Percentiles rank a stretch among this genome's conserved stretches.
These are phyloP conservation scores for Emericellopsis terricola DNA, from an alignment of 495 filamentous ascomycete genomes.

Conservation along the genomic window DNA sequence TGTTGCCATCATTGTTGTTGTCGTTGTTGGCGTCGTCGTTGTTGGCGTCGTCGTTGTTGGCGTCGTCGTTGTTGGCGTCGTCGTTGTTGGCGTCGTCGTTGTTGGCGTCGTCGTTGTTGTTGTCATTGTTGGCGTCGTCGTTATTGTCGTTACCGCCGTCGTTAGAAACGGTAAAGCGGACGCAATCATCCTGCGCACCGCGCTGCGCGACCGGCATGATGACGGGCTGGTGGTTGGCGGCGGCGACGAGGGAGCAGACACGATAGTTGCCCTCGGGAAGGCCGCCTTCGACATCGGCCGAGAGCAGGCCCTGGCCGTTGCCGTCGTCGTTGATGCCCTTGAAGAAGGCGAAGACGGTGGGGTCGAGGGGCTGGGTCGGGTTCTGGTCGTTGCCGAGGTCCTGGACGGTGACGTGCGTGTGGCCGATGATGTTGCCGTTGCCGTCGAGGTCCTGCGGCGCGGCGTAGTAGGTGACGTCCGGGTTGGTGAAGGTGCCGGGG, in stretches of 20 bases:
- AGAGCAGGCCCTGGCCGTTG: slow-evolving; percentile 40
- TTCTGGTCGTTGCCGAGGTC: slow-evolving; percentile 31
- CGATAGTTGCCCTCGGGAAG: slow-evolving; percentile 51
- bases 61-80: no score
- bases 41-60: slow-evolving; percentile 9
- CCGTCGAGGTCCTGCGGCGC: slow-evolving; percentile 43
- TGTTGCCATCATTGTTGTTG: slow-evolving; percentile 3
- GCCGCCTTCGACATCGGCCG: slow-evolving; percentile 38
- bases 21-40: slow-evolving; percentile 3
- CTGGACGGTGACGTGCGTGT: slow-evolving; percentile 58
- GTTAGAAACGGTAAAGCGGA: slow-evolving; percentile 34
- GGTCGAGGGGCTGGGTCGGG: slow-evolving; percentile 32
- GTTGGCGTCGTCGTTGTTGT: slow-evolving; percentile 3
- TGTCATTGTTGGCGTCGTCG: no score
- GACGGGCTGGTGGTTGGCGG: slow-evolving; percentile 62
- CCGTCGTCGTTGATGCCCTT: slow-evolving; percentile 61
- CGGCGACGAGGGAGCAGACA: slow-evolving; percentile 49
- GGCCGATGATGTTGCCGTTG: slow-evolving; percentile 41
- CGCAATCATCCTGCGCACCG: slow-evolving; percentile 56
- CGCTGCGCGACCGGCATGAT: slow-evolving; percentile 63
- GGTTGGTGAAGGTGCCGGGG: slow-evolving; percentile 50
- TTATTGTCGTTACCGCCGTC: slow-evolving; percentile 10
- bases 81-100: slow-evolving; percentile 3
- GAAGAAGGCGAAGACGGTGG: slow-evolving; percentile 50
- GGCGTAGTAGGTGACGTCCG: slow-evolving; percentile 44